Evolutionary conservation across 495 filamentous ascomycete species (phyloP).

Genomic region (Stereocaulon alpinum): DNA sequence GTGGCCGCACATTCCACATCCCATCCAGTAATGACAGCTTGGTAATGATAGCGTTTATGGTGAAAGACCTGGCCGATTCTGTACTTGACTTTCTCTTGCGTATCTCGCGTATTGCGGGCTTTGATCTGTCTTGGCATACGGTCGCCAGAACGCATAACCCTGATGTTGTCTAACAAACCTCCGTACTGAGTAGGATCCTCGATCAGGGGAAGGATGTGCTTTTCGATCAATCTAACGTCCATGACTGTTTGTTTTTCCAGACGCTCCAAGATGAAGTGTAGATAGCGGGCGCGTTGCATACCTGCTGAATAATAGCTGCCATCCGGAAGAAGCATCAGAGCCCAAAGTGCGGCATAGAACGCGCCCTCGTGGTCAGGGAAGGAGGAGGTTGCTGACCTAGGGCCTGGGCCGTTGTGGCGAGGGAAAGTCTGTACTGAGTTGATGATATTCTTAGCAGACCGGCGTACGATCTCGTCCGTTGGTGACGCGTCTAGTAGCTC

Average conservation of each 20-base stretch:
- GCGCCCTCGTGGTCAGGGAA: conserved; percentile 51
- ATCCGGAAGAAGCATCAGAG: conserved; percentile 50
- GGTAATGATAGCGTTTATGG: conserved; percentile 71
- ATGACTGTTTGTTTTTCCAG: conserved; percentile 50
- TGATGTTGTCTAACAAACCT: conserved; percentile 42
- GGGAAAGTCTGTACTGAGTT: conserved; percentile 41
- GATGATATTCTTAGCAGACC: conserved; percentile 73
- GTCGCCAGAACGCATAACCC: conserved; percentile 51
- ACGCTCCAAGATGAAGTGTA: conserved; percentile 58
- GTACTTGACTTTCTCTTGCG: conserved; percentile 44
- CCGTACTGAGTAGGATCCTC: conserved; percentile 32
- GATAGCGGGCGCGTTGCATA: conserved; percentile 47
- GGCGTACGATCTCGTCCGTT: conserved; percentile 56
- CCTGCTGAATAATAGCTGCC: conserved; percentile 30
- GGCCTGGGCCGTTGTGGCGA: conserved; percentile 18
- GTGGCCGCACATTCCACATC: conserved; percentile 46
- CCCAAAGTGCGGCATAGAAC: conserved; percentile 71
- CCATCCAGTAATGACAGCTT: conserved; percentile 81
- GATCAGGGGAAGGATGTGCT: conserved; percentile 52
- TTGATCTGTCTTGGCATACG: conserved; percentile 45
- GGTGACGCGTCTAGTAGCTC: conserved; percentile 49
- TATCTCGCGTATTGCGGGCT: conserved; percentile 28
- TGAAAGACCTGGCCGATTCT: conserved; percentile 75
- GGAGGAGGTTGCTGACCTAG: conserved; percentile 24
- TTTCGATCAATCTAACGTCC: conserved; percentile 56